These are phyloP conservation scores for Salix purpurea DNA, from an alignment of 345 rosid genomes.

Conservation along the genomic window DNA sequence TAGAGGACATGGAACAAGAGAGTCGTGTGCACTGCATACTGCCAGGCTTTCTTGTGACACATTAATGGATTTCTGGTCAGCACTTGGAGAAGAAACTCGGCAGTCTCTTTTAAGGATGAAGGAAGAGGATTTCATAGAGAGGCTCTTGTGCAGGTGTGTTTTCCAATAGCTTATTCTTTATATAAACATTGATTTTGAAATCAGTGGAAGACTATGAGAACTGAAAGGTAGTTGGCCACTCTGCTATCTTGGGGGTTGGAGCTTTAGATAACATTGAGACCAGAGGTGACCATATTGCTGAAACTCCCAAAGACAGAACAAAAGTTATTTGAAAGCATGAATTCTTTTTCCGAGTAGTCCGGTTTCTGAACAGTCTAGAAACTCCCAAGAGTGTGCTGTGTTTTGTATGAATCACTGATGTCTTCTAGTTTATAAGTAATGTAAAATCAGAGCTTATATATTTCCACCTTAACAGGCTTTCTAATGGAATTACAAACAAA, in stretches of 20 bases:
- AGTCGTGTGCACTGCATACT: constrained; percentile 89
- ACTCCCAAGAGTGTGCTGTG: not conserved
- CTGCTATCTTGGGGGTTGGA: constrained; percentile 19
- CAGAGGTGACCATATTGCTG: constrained; percentile 11
- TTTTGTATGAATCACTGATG: not conserved
- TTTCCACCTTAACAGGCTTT: not conserved
- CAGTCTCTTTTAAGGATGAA: constrained; percentile 87
- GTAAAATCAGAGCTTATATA: not conserved
- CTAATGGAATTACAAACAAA: not conserved
- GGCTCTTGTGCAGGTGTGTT: constrained; percentile 81
- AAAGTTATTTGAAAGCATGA: constrained; percentile 2
- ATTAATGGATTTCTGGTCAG: constrained; percentile 90
- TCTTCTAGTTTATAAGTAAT: not conserved
- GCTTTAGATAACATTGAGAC: not conserved
- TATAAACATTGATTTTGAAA: constrained; percentile 10
- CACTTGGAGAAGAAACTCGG: constrained; percentile 79
- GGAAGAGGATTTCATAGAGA: constrained; percentile 97
- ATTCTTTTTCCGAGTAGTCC: not conserved
- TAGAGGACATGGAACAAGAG: constrained; percentile 86
- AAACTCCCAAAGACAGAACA: constrained; percentile 8
- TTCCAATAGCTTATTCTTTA: constrained; percentile 19
- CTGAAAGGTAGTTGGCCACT: constrained; percentile 11
- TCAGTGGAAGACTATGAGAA: constrained; percentile 8
- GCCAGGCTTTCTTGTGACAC: constrained; percentile 90
- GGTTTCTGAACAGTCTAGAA: not conserved